Percentiles rank a stretch among this genome's conserved stretches.
phyloP scores from a whole-genome alignment of 208 protist species.

The Trypanosoma avium region DNA sequence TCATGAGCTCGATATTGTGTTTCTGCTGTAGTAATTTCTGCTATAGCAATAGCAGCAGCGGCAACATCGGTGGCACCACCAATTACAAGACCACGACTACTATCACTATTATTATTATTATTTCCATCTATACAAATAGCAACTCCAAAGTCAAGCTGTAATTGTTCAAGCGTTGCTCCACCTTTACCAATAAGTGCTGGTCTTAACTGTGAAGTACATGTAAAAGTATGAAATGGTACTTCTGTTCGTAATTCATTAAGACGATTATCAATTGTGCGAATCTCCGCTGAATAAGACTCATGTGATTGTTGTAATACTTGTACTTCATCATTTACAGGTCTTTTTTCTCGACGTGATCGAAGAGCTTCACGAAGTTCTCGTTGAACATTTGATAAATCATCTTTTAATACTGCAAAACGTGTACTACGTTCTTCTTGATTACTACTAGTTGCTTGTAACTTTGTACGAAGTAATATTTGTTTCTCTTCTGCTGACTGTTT shows the following conservation, averaged over 20 bases:
- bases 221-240: conserved; percentile 32
- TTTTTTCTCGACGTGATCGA: conserved; percentile 3
- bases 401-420: background rate
- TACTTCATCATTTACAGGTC: conserved; percentile 20
- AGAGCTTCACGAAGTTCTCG: background rate
- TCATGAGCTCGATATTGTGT: conserved; percentile 27
- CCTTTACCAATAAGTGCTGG: conserved; percentile 35
- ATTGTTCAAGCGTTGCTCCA: conserved; percentile 51
- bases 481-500: background rate
- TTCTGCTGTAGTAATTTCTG: conserved; percentile 20
- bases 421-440: background rate
- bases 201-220: conserved; percentile 29
- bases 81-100: conserved; percentile 37
- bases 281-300: background rate
- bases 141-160: conserved; percentile 62
- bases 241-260: conserved; percentile 26
- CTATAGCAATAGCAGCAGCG: conserved; percentile 41
- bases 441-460: background rate
- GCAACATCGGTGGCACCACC: conserved; percentile 24
- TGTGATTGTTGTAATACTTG: conserved; percentile 25
- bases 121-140: conserved; percentile 47
- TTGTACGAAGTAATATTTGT: background rate
- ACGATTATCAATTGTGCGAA: conserved; percentile 18
- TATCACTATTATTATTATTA: too few species aligned
- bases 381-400: background rate